Evolutionary conservation across 1,139 yeast species (phyloP).

Genomic region (Pichia sp.): DNA sequence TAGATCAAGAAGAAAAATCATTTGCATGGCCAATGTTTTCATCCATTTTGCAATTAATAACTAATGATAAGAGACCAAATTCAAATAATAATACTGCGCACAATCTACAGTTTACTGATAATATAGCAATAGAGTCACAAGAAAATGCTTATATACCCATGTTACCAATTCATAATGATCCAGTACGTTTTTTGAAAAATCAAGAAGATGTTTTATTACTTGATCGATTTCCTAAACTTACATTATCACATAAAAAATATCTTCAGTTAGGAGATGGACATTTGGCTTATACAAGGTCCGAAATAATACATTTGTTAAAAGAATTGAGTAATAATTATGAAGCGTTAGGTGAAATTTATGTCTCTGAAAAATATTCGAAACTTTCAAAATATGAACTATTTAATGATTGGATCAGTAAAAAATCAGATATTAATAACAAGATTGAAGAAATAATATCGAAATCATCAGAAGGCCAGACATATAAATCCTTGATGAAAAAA

Average conservation of each 20-base stretch:
- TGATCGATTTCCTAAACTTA: slow-evolving; percentile 26
- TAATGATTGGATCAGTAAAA: slow-evolving; percentile 40
- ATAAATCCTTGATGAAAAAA: slow-evolving; percentile 35
- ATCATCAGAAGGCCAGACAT: slow-evolving; percentile 42
- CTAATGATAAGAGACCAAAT: neutral
- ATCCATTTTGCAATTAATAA: slow-evolving; percentile 4
- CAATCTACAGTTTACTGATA: neutral
- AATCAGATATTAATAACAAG: slow-evolving; percentile 33
- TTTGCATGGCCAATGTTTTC: slow-evolving; percentile 7
- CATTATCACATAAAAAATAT: slow-evolving; percentile 27
- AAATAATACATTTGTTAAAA: slow-evolving; percentile 26
- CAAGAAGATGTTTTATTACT: slow-evolving; percentile 27
- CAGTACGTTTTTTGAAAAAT: slow-evolving; percentile 33
- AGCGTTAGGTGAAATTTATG: slow-evolving; percentile 45
- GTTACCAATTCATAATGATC: slow-evolving; percentile 22
- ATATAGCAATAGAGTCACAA: neutral
- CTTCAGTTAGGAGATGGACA: slow-evolving; percentile 33
- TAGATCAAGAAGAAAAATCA: neutral
- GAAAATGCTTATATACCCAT: slow-evolving; percentile 3
- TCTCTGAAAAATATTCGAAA: slow-evolving; percentile 34
- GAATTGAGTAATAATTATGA: slow-evolving; percentile 40
- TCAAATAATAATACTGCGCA: neutral
- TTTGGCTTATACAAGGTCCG: slow-evolving; percentile 30
- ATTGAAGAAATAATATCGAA: slow-evolving; percentile 35
- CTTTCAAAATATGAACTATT: slow-evolving; percentile 33